Evolutionary conservation across 148 eudicot genomes (phyloP), one percentile per base, ranked within the genome.

Genomic region (Talinum fruticosum): DNA sequence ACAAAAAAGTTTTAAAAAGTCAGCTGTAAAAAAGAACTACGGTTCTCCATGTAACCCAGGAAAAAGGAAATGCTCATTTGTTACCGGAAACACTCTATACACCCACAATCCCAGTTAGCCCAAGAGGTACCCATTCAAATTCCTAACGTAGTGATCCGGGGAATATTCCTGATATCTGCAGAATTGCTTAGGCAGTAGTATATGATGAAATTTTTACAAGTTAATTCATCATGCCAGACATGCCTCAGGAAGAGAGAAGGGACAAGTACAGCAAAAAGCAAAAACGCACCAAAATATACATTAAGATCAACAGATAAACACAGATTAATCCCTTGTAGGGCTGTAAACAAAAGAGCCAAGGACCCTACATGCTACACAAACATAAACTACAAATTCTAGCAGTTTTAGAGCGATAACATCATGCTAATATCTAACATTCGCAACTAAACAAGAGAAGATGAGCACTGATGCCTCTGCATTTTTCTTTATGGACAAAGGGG

Each of bases 361-460:
- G 84, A 59, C 36, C 53, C 70, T 73, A 74, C 65, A 75, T 24
- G 76, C 37, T 78, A 49, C 44, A 75, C 61, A 79, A 70, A 78
- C 73, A 70, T 67, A 64, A 82, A 78, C 66, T 66, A 64, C 59
- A 47, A 73, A 64, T 12, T 74, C 37, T 66, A 70, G 61, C 34
- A 35, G 66, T 44, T 71, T 29, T 53, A 41, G 69, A 41, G 64
- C 6, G n/a, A 44, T 13, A 82, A 73, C 64, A 45, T 26, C 79
- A 81, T n/a, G n/a, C n/a, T n/a, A n/a, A n/a, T n/a, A 71, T 66
- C 76, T 66, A 72, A 77, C 72, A 77, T 72, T 72, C 8, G 67
- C 80, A 15, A 76, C 76, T 72, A 71, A 62, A 68, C 77, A 59
- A 72, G 67, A 53, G 33, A 73, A 68, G 74, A 72, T 51, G 75